Evolutionary conservation across 768 basidiomycete genomes (phyloP).

Genomic region (Serendipita sp.): DNA sequence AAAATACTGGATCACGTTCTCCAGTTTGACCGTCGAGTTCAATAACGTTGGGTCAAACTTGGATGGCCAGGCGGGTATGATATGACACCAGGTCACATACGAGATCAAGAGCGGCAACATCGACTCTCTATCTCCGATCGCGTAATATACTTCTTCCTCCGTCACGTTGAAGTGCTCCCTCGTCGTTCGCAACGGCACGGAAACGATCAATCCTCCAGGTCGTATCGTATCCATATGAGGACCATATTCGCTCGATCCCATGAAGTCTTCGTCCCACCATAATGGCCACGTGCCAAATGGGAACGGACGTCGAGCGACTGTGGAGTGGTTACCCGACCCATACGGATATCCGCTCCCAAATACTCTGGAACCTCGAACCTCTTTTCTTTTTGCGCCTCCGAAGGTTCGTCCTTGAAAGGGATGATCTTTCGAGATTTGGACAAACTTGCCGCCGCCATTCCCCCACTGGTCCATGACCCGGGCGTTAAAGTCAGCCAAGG

Average conservation of each 20-base stretch:
- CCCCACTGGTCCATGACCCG: not conserved
- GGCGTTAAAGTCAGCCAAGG: not conserved
- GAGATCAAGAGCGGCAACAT: not conserved
- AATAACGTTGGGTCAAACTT: not conserved
- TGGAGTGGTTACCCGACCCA: not conserved
- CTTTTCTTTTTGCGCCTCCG: not conserved
- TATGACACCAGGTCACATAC: not conserved
- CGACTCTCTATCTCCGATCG: not conserved
- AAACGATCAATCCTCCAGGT: not conserved
- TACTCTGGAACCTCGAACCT: not conserved
- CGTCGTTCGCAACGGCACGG: not conserved
- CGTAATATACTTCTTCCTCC: not conserved
- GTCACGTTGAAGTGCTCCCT: not conserved
- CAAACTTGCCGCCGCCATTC: not conserved
- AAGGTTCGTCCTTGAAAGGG: not conserved
- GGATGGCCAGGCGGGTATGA: not conserved
- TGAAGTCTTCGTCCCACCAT: not conserved
- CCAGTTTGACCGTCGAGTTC: not conserved
- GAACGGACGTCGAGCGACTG: not conserved
- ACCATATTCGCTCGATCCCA: not conserved
- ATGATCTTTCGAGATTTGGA: not conserved
- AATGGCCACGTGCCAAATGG: not conserved
- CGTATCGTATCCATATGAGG: slow-evolving; percentile 1
- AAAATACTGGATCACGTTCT: slow-evolving; percentile 10
- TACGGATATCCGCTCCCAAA: slow-evolving; percentile 6